These are phyloP conservation scores for Chernovozyma aurita DNA, from an alignment of 1,139 yeast genomes.

Conservation along the genomic window DNA sequence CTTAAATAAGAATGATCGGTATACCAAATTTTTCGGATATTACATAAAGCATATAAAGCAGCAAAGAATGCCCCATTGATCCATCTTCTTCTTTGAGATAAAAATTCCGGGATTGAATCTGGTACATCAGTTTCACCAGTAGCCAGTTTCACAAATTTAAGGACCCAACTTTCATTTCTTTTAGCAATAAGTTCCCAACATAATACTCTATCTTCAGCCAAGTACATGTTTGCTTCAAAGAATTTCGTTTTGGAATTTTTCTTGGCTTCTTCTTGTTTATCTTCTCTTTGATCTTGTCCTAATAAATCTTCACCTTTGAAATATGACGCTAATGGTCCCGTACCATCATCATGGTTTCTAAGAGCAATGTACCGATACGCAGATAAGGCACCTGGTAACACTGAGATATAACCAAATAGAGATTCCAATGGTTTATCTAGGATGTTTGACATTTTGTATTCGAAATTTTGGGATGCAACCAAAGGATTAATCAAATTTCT, in stretches of 20 bases:
- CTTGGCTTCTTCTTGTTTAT: no score
- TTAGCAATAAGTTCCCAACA: slow-evolving; percentile 98
- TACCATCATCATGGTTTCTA: slow-evolving; percentile 80
- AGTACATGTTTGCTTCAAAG: slow-evolving; percentile 93
- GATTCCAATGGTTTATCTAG: slow-evolving; percentile 94
- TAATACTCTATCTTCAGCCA: slow-evolving; percentile 94
- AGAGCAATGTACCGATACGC: slow-evolving; percentile 91
- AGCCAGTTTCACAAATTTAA: slow-evolving; percentile 89
- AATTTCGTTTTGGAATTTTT: slow-evolving; percentile 55
- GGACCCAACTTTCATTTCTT: slow-evolving; percentile 80
- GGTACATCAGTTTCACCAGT: slow-evolving; percentile 98
- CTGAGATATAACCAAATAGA: slow-evolving; percentile 87
- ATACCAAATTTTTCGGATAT: slow-evolving; percentile 74
- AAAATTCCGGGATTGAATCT: slow-evolving; percentile 81
- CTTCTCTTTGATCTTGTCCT: slow-evolving; percentile 19
- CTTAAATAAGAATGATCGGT: slow-evolving; percentile 79
- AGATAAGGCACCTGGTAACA: slow-evolving; percentile 92
- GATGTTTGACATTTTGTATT: slow-evolving; percentile 93
- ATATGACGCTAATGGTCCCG: slow-evolving; percentile 85
- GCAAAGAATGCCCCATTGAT: slow-evolving; percentile 97
- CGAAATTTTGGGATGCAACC: slow-evolving; percentile 95
- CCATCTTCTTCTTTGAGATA: slow-evolving; percentile 97
- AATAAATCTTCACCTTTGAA: slow-evolving; percentile 81
- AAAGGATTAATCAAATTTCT: slow-evolving; percentile 77
- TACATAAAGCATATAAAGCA: slow-evolving; percentile 80